Evolutionary conservation across 2,329 filamentous ascomycete genomes (phyloP).

Genomic region (Delphinella strobiligena): DNA sequence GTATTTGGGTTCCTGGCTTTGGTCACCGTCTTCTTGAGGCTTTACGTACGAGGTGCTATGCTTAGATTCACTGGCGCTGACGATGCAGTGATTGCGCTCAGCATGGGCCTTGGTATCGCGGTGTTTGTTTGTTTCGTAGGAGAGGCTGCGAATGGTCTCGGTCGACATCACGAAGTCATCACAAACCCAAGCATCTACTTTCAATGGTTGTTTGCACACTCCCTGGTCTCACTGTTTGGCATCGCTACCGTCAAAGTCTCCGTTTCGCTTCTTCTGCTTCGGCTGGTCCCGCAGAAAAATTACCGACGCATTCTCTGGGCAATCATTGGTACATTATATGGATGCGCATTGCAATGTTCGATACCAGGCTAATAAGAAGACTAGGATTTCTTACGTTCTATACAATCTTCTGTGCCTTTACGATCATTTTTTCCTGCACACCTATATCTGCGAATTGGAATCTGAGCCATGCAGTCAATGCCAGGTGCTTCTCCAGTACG

Average conservation of each 20-base stretch:
- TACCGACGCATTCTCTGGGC: slow-evolving; percentile 31
- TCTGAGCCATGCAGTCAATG: slow-evolving; percentile 18
- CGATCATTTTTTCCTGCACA: slow-evolving; percentile 36
- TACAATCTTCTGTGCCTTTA: slow-evolving; percentile 31
- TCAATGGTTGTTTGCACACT: slow-evolving; percentile 35
- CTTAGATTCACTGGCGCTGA: slow-evolving; percentile 38
- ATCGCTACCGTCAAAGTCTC: slow-evolving; percentile 37
- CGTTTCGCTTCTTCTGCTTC: slow-evolving; percentile 33
- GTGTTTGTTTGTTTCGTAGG: slow-evolving; percentile 31
- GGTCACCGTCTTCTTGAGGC: slow-evolving; percentile 6
- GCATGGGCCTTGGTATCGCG: slow-evolving; percentile 24
- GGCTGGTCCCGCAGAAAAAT: slow-evolving; percentile 27
- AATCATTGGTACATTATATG: slow-evolving; percentile 25
- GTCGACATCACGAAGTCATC: slow-evolving; percentile 27
- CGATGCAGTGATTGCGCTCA: slow-evolving; percentile 34
- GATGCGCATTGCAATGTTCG: background rate
- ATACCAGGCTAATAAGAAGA: slow-evolving; percentile 9
- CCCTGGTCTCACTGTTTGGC: slow-evolving; percentile 34
- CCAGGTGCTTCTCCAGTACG: slow-evolving; percentile 30
- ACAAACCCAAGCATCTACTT: slow-evolving; percentile 24
- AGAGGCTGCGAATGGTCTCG: slow-evolving; percentile 35
- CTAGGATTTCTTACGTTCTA: slow-evolving; percentile 32
- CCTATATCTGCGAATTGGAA: slow-evolving; percentile 35
- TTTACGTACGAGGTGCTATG: slow-evolving; percentile 31
- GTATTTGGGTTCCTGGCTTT: slow-evolving; percentile 10